Evolutionary conservation across 2,329 filamentous ascomycete genomes (phyloP).

Genomic region (Huntiella moniliformis): DNA sequence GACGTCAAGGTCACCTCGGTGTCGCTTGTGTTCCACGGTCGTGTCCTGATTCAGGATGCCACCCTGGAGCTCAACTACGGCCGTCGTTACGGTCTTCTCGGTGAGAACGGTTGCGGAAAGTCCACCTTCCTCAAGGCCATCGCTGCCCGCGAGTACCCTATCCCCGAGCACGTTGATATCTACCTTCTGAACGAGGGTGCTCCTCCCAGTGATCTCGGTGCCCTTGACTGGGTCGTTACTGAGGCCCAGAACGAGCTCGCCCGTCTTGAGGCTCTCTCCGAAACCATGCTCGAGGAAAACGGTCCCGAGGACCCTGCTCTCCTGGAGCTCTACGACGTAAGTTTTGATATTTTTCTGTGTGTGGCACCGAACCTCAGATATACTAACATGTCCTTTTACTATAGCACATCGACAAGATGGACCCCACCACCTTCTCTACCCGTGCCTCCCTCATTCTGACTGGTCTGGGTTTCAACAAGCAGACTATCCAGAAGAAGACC

Average conservation of each 20-base stretch:
- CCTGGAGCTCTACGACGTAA: conserved; percentile 87
- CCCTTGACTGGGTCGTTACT: conserved; percentile 89
- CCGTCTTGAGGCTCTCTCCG: conserved; percentile 70
- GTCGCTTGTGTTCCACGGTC: conserved; percentile 93
- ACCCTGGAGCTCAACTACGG: conserved; percentile 85
- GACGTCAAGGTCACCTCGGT: conserved; percentile 94
- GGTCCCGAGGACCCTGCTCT: conserved; percentile 81
- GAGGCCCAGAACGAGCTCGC: conserved; percentile 90
- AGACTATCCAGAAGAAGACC: conserved; percentile 95
- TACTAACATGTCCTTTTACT: conserved; percentile 13
- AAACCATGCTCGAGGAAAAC: conserved; percentile 77
- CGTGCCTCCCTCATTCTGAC: conserved; percentile 92
- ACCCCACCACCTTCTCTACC: conserved; percentile 89
- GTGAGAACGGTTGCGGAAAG: conserved; percentile 99
- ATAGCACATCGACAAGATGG: conserved; percentile 96
- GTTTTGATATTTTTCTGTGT: conserved; percentile 17
- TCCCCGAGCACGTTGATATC: conserved; percentile 93
- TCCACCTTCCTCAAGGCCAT: conserved; percentile 95
- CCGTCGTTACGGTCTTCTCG: conserved; percentile 81
- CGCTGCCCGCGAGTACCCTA: conserved; percentile 78
- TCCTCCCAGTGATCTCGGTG: conserved; percentile 70
- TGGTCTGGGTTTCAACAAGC: conserved; percentile 98
- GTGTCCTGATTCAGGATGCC: conserved; percentile 84
- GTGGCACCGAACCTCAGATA: not conserved
- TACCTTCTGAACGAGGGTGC: conserved; percentile 97